A percentile compares a stretch with the other conserved stretches of the same genome.
phyloP scores from a whole-genome alignment of 2,329 filamentous ascomycete genomes.

The Neocucurbitaria cava region DNA sequence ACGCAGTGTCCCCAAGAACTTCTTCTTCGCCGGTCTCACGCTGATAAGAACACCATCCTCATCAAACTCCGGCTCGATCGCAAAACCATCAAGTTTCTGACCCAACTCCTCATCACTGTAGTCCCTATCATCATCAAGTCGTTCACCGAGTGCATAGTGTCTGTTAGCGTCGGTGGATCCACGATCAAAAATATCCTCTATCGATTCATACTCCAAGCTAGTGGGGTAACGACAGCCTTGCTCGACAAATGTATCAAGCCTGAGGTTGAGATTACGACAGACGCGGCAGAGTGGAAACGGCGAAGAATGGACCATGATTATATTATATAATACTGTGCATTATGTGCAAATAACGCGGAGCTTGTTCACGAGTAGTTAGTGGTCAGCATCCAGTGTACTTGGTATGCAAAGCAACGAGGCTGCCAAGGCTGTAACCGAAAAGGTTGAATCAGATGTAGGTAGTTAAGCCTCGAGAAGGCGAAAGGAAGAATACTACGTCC shows the following conservation, averaged over 20 bases:
- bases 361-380: too few relatives aligned
- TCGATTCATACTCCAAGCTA: background rate
- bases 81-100: background rate
- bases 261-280: background rate
- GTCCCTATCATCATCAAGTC: background rate
- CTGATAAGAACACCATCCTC: background rate
- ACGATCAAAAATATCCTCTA: background rate
- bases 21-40: background rate
- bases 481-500: too few relatives aligned
- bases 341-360: too few relatives aligned
- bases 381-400: too few relatives aligned
- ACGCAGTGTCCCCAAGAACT: background rate
- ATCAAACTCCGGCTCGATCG: background rate
- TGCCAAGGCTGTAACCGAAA: too few relatives aligned
- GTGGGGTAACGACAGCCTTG: background rate
- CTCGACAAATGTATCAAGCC: background rate
- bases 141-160: background rate
- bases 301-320: background rate
- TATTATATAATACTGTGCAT: background rate
- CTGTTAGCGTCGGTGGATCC: background rate
- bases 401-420: too few relatives aligned
- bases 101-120: background rate
- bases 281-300: background rate
- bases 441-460: too few relatives aligned
- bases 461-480: too few relatives aligned